Percentiles rank a stretch among this genome's conserved stretches.
These are phyloP conservation scores for Onygenales sp. DNA, from an alignment of 2,329 filamentous ascomycete genomes.

Conservation along the genomic window DNA sequence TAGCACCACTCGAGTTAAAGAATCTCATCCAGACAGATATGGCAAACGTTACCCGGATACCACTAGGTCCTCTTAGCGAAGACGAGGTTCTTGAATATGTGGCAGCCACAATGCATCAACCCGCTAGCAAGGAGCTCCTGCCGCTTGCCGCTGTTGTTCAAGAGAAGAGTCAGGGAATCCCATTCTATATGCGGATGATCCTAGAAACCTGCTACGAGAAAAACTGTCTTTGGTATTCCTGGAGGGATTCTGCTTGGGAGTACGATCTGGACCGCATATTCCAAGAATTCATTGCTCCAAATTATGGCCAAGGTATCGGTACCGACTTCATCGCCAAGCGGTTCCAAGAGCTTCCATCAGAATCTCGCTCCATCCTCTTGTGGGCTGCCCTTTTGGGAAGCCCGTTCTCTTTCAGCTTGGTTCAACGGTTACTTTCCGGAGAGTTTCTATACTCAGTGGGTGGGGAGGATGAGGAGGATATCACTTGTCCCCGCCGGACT, in stretches of 20 bases:
- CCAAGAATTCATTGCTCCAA: constrained; percentile 68
- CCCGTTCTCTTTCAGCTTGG: constrained; percentile 72
- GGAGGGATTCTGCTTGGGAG: constrained; percentile 70
- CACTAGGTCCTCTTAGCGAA: constrained; percentile 65
- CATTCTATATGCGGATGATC: constrained; percentile 88
- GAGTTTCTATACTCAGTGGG: constrained; percentile 55
- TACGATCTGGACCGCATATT: constrained; percentile 82
- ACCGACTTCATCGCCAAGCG: constrained; percentile 73
- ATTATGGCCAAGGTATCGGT: constrained; percentile 69
- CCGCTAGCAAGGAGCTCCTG: constrained; percentile 58
- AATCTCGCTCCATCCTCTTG: constrained; percentile 67
- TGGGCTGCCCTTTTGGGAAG: constrained; percentile 81
- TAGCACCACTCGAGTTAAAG: constrained; percentile 39
- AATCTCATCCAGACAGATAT: constrained; percentile 36
- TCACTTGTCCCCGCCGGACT: constrained; percentile 28
- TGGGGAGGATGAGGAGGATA: constrained; percentile 30
- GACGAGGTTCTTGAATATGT: constrained; percentile 76
- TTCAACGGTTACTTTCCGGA: constrained; percentile 66
- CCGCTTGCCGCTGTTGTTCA: constrained; percentile 77
- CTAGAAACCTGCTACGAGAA: constrained; percentile 77
- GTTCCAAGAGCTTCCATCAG: constrained; percentile 63
- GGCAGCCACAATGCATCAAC: constrained; percentile 66
- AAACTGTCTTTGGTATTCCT: constrained; percentile 85
- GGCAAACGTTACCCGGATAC: constrained; percentile 57
- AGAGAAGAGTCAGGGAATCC: constrained; percentile 79